A percentile compares a stretch with the other conserved stretches of the same genome.
These are phyloP conservation scores for Collybiopsis luxurians DNA, from an alignment of 768 basidiomycete species.

Conservation along the genomic window DNA sequence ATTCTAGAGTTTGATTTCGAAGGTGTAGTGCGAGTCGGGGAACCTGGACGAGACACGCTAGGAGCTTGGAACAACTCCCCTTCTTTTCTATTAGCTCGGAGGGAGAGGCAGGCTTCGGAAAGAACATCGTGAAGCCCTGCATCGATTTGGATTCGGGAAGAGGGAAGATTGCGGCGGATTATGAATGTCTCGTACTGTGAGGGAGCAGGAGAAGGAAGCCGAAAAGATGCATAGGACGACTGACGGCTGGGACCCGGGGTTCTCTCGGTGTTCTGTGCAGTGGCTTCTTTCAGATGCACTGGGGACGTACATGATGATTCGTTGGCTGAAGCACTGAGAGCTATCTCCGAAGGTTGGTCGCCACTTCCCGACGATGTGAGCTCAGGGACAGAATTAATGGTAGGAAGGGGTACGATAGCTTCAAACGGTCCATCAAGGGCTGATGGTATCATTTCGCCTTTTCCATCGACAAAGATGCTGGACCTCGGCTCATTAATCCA, in stretches of 20 bases:
- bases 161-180: slow-evolving; percentile 63
- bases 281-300: slow-evolving; percentile 18
- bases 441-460: slow-evolving; percentile 34
- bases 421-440: slow-evolving; percentile 38
- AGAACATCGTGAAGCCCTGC: slow-evolving; percentile 78
- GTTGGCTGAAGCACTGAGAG: slow-evolving; percentile 8
- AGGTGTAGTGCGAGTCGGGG: background rate
- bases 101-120: slow-evolving; percentile 67
- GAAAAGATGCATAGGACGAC: slow-evolving; percentile 63
- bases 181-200: slow-evolving; percentile 59
- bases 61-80: slow-evolving; percentile 61
- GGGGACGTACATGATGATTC: slow-evolving; percentile 7
- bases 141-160: slow-evolving; percentile 71
- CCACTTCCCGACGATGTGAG: slow-evolving; percentile 24
- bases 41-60: slow-evolving; percentile 32
- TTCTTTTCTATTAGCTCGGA: slow-evolving; percentile 63
- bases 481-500: slow-evolving; percentile 65
- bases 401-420: slow-evolving; percentile 40
- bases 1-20: slow-evolving; percentile 31
- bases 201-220: slow-evolving; percentile 52
- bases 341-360: background rate
- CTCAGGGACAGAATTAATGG: slow-evolving; percentile 59
- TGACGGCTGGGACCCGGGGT: slow-evolving; percentile 44
- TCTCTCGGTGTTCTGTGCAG: slow-evolving; percentile 13
- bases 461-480: slow-evolving; percentile 52